phyloP scores from a whole-genome alignment of 129 eudicot species.

The Scalesia atractyloides region DNA sequence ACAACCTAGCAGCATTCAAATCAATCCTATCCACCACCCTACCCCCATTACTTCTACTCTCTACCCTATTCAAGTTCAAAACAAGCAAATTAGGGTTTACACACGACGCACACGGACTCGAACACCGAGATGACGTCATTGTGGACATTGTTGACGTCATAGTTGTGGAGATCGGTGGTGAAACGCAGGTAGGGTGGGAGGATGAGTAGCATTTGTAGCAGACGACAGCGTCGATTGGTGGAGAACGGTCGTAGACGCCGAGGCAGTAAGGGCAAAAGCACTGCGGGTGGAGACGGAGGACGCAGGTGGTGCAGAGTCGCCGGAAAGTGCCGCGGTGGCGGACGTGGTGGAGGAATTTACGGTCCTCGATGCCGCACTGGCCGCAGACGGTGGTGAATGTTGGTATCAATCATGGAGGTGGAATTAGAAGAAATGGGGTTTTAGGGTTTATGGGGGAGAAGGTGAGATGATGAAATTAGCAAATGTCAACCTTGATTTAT shows the following conservation, averaged over 20 bases:
- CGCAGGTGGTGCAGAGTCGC: conserved; percentile 75
- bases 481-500: too few species aligned
- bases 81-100: conserved; percentile 51
- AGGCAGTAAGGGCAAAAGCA: conserved; percentile 77
- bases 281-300: conserved; percentile 78
- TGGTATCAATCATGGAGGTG: neutral
- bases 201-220: conserved; percentile 71
- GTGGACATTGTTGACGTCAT: neutral
- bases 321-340: conserved; percentile 71
- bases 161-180: neutral
- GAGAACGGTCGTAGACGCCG: conserved; percentile 44
- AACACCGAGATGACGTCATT: conserved; percentile 30
- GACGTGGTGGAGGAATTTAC: conserved; percentile 64
- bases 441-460: too few species aligned
- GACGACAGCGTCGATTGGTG: conserved; percentile 46
- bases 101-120: conserved; percentile 59
- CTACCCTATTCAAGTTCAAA: conserved; percentile 35
- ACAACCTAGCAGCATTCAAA: conserved; percentile 42
- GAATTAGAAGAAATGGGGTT: neutral
- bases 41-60: conserved; percentile 19
- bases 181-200: conserved; percentile 61
- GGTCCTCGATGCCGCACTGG: conserved; percentile 65
- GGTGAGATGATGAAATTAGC: too few species aligned
- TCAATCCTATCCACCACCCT: conserved; percentile 43
- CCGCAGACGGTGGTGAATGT: conserved; percentile 51